Base-by-base conservation (phyloP, 352 stramenopile species). In the Phytophthora megakarya region DNA sequence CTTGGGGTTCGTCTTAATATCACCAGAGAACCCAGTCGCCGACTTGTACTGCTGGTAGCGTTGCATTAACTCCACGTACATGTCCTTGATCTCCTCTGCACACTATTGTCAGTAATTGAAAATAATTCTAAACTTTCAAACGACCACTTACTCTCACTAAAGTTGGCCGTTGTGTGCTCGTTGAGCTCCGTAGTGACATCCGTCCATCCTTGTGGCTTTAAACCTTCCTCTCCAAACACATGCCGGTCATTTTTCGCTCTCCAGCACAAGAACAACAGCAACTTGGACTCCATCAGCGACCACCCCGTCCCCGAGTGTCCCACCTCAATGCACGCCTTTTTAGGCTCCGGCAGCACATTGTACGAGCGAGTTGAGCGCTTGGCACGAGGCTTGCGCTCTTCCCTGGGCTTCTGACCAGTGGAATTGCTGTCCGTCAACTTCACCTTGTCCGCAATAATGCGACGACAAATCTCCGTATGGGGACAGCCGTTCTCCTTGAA, bases 231-330 rank as follows among this genome's bases (percentile, higher is more conserved):
- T 23, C 44, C 62, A n/a, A 48, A 47, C 16, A 61, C 43, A 8
- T 66, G 58, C 9, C 40, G 38, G 28, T 68, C 61, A 45, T 67
- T 63, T 37, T 67, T 70, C 1, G 67, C 71, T 39, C 44, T 56
- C 67, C 67, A 73, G 50, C 67, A 78, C 40, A 75, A 30, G 19
- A 71, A 76, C 18, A 76, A 21, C 40, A 76, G 46, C 30, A 78
- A 42, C n/a, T 70, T 70, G 23, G 75, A 61, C 44, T 65, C 55
- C 10, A 42, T 28, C n/a, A 57, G 30, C 18, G 37, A 22, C 64
- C 64, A 72, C 25, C 16, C 64, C 0, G n/a, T 26, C 15, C 15
- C 25, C 0, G 57, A 16, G 3, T 33, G 10, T 21, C 6, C 1
- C 18, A 19, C 25, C 3, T 52, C 64, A 22, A 46, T 16, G n/a